Conservation (phyloP, 176 grass and related monocot species). For the Oryza brachyantha region DNA sequence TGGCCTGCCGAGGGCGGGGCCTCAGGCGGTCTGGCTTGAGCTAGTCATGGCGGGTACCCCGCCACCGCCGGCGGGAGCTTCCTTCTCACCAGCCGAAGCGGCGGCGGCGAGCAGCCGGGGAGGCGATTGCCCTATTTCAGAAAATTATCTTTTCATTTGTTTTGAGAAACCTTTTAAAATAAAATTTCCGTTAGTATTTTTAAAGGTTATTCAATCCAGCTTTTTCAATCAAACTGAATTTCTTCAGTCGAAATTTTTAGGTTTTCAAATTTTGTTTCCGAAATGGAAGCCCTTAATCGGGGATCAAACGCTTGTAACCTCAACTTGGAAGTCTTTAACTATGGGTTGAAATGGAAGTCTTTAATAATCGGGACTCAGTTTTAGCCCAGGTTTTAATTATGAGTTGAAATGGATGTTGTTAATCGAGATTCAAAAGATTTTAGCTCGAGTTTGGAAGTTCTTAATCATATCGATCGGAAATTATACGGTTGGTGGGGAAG, state of each 20-base stretch:
- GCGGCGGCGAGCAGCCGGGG: background rate
- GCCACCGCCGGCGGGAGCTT: background rate
- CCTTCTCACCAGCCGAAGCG: background rate
- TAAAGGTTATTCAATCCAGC: background rate
- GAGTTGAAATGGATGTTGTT: background rate
- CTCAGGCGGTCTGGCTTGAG: no score
- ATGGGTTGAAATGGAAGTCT: background rate
- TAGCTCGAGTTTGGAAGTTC: background rate
- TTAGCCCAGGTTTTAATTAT: background rate
- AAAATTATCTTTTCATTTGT: background rate
- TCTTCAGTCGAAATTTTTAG: background rate
- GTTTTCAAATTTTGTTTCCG: no score
- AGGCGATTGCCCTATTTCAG: background rate
- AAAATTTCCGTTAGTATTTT: no score
- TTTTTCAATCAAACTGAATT: background rate
- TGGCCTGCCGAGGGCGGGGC: background rate
- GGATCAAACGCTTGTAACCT: background rate
- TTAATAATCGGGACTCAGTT: background rate
- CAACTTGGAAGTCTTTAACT: background rate
- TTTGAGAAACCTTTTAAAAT: background rate
- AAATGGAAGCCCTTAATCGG: background rate
- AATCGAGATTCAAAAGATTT: background rate
- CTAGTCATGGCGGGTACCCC: no score
- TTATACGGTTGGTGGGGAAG: background rate
- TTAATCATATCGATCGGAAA: background rate